Evolutionary conservation across 768 basidiomycete species (phyloP).

Genomic region (Fomitopsis pulvina): DNA sequence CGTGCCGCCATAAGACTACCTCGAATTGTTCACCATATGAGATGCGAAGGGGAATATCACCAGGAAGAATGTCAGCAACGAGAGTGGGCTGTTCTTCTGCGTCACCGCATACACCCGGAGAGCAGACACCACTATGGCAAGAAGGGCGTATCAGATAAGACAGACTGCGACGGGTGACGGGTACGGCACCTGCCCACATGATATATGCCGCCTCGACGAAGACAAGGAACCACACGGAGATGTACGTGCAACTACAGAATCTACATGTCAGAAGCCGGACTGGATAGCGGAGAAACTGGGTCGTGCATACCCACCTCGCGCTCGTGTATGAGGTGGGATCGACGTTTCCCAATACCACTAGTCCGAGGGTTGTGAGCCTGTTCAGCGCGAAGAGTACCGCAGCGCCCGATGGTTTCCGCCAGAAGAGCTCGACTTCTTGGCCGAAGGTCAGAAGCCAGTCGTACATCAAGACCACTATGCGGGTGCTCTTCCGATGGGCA

Average conservation of each 20-base stretch:
- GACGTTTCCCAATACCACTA: neutral
- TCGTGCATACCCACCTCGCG: neutral
- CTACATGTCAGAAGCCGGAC: neutral
- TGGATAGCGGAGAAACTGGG: neutral
- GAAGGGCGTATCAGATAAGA: neutral
- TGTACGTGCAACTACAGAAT: neutral
- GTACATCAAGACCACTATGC: neutral
- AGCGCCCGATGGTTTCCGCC: neutral
- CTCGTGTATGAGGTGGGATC: neutral
- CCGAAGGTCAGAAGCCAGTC: neutral
- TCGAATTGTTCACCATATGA: neutral
- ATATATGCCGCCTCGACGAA: neutral
- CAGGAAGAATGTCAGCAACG: neutral
- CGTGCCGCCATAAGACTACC: neutral
- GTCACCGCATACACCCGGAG: neutral
- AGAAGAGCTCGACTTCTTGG: slow-evolving; percentile 1
- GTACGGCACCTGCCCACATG: neutral
- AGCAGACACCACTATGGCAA: neutral
- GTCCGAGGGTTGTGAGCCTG: neutral
- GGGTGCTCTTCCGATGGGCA: neutral
- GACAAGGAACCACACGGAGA: neutral
- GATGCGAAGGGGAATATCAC: neutral
- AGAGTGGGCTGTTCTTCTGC: neutral
- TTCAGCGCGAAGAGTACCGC: neutral
- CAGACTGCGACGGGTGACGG: neutral